Percentiles rank a stretch among this genome's conserved stretches.
Conservation (phyloP, 352 stramenopile genomes). For the Phytopythium ostracodes region DNA sequence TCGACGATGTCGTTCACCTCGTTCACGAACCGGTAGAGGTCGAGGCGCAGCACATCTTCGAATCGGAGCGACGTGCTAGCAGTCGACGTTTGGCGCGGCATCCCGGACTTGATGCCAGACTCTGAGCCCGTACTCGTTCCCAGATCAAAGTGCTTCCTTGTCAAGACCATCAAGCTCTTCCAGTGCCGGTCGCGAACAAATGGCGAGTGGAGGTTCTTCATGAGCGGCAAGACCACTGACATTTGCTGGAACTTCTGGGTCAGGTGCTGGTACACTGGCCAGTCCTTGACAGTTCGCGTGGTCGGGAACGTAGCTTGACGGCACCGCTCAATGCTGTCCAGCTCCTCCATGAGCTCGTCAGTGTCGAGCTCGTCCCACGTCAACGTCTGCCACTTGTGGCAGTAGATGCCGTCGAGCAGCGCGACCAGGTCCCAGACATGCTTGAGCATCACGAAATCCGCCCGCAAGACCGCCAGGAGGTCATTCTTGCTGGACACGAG, state of each 20-base stretch:
- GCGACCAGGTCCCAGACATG: constrained; percentile 93
- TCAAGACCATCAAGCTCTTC: constrained; percentile 84
- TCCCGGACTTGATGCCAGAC: constrained; percentile 2
- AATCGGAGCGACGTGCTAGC: constrained; percentile 63
- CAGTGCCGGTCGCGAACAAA: constrained; percentile 88
- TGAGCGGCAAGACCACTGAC: constrained; percentile 87
- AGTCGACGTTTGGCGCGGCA: not conserved
- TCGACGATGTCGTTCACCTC: constrained; percentile 95
- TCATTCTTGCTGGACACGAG: constrained; percentile 77
- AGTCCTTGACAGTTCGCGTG: constrained; percentile 81
- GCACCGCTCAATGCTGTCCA: constrained; percentile 71
- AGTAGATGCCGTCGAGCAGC: constrained; percentile 71
- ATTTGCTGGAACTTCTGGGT: constrained; percentile 91
- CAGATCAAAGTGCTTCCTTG: constrained; percentile 86
- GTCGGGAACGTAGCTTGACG: constrained; percentile 54
- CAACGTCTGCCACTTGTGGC: constrained; percentile 80
- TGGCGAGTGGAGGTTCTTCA: constrained; percentile 86
- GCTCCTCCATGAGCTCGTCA: constrained; percentile 86
- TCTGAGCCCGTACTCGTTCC: constrained; percentile 6
- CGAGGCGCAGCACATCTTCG: constrained; percentile 91
- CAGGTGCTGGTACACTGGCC: constrained; percentile 91
- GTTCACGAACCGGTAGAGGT: constrained; percentile 90
- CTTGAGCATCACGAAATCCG: constrained; percentile 89
- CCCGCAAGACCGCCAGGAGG: constrained; percentile 73
- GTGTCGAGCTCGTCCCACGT: constrained; percentile 89